Percentiles rank a stretch among this genome's conserved stretches.
phyloP scores from a whole-genome alignment of 805 yeast species.

The Kuraishia ogatae region DNA sequence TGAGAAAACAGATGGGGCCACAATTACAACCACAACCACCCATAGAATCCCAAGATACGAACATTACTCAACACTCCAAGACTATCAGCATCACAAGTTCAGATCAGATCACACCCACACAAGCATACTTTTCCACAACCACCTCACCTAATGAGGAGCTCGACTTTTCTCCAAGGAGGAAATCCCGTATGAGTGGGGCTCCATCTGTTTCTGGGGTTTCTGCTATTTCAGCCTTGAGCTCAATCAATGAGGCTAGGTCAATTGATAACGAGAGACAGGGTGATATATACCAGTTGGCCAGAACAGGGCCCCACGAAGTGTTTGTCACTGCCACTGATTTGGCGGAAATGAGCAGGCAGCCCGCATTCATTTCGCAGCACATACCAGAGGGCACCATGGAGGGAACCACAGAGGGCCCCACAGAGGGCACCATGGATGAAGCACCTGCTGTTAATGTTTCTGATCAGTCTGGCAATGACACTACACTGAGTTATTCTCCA shows the following conservation, averaged over 20 bases:
- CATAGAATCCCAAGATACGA: neutral
- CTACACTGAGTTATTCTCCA: neutral
- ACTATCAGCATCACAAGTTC: neutral
- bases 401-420: neutral
- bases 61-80: neutral
- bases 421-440: neutral
- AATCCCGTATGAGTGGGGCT: neutral
- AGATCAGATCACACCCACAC: neutral
- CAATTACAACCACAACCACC: neutral
- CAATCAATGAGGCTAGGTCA: neutral
- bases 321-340: slow-evolving; percentile 2
- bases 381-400: neutral
- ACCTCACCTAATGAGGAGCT: neutral
- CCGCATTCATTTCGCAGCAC: neutral
- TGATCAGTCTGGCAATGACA: neutral
- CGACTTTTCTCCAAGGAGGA: neutral
- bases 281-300: neutral
- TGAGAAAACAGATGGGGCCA: neutral
- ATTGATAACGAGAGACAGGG: neutral
- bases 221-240: neutral
- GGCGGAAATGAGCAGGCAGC: neutral
- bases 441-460: neutral
- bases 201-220: neutral
- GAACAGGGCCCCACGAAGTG: neutral
- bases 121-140: neutral